These are phyloP conservation scores for Senna tora DNA, from an alignment of 306 rosid species.

Conservation along the genomic window DNA sequence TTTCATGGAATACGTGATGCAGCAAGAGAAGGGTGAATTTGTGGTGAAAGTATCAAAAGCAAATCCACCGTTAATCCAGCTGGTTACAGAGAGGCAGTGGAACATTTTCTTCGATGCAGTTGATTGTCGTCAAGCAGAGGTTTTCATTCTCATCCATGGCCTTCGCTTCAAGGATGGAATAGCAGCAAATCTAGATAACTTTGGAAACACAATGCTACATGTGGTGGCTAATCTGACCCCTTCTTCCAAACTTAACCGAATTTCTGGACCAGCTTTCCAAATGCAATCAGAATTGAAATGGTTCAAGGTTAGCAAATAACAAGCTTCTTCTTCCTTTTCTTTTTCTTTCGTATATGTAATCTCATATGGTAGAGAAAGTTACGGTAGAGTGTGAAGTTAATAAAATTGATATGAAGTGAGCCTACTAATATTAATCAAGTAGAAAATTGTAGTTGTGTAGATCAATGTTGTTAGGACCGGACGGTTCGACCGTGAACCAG, in stretches of 20 bases:
- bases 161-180: neutral
- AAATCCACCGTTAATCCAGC: neutral
- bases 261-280: constrained; percentile 32
- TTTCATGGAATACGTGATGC: neutral
- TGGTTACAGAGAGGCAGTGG: neutral
- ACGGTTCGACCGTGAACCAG: too few species aligned
- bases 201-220: neutral
- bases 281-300: constrained; percentile 23
- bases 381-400: too few species aligned
- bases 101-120: neutral
- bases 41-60: neutral
- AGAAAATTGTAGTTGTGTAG: too few species aligned
- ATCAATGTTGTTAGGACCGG: too few species aligned
- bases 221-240: neutral
- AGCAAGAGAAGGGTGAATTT: neutral
- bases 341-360: too few species aligned
- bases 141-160: constrained; percentile 19
- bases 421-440: too few species aligned
- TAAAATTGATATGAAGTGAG: too few species aligned
- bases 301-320: neutral
- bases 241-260: neutral
- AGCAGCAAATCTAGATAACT: accelerated
- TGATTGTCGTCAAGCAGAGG: too few species aligned
- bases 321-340: neutral
- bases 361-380: too few species aligned